Conservation (phyloP, 2,329 filamentous ascomycete species). For the Periconia sp. region DNA sequence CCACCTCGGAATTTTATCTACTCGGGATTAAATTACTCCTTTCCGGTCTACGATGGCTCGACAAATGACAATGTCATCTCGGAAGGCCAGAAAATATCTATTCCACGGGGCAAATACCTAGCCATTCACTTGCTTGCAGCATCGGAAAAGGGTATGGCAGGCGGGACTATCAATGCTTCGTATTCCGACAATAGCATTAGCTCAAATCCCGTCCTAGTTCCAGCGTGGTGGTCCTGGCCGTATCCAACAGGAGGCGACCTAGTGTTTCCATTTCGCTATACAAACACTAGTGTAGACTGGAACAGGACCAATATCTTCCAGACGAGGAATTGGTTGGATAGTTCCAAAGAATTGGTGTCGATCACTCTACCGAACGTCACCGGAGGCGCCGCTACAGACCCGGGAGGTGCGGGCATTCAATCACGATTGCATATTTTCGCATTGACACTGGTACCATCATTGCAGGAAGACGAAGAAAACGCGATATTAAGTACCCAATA, state of each 20-base stretch:
- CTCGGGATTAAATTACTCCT: conserved; percentile 44
- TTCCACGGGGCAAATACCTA: conserved; percentile 43
- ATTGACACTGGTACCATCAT: conserved; percentile 11
- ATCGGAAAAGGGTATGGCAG: conserved; percentile 47
- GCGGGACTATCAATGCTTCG: conserved; percentile 44
- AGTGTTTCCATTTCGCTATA: conserved; percentile 48
- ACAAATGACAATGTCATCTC: conserved; percentile 47
- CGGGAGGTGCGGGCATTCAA: conserved; percentile 28
- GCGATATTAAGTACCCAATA: conserved; percentile 12
- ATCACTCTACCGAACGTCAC: conserved; percentile 47
- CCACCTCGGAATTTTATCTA: conserved; percentile 45
- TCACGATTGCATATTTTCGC: conserved; percentile 17
- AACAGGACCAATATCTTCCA: conserved; percentile 51
- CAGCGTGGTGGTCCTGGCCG: conserved; percentile 49
- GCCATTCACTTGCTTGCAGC: conserved; percentile 50
- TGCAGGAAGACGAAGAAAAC: conserved; percentile 1
- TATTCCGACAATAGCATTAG: conserved; percentile 46
- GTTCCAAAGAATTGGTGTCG: conserved; percentile 45
- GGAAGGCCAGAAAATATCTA: conserved; percentile 41
- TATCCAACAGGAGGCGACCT: conserved; percentile 51
- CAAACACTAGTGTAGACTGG: conserved; percentile 41
- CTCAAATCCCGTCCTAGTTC: conserved; percentile 40
- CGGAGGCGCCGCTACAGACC: conserved; percentile 25
- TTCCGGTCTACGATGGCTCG: conserved; percentile 41
- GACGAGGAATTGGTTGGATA: conserved; percentile 48